Percentiles rank a stretch among this genome's conserved stretches.
phyloP scores from a whole-genome alignment of 768 basidiomycete genomes.

The Antrodiella citrinella region DNA sequence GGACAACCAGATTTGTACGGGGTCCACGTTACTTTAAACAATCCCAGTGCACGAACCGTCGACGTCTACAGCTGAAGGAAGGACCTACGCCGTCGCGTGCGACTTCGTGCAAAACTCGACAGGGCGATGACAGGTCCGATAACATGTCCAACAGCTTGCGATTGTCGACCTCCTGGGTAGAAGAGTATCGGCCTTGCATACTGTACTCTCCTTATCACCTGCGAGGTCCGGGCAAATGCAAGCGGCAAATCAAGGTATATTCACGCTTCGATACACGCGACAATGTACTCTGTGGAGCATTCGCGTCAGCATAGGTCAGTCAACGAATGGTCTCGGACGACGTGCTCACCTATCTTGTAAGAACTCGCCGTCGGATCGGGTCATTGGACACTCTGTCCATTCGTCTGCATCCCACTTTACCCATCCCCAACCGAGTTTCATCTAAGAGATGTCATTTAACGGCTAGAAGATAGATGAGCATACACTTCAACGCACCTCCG shows the following conservation, averaged over 20 bases:
- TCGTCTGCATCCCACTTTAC: constrained; percentile 46
- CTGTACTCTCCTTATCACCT: too few species aligned
- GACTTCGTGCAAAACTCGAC: too few species aligned
- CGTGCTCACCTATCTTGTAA: constrained; percentile 38
- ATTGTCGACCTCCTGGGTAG: too few species aligned
- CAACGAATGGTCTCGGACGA: neutral
- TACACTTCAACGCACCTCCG: constrained; percentile 38
- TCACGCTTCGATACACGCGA: constrained; percentile 42
- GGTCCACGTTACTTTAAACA: too few species aligned
- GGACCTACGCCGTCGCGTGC: too few species aligned
- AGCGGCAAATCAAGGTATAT: constrained; percentile 16
- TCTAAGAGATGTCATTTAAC: constrained; percentile 32
- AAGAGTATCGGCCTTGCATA: too few species aligned
- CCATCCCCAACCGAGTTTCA: constrained; percentile 65
- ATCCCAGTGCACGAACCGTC: too few species aligned
- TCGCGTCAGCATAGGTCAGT: neutral
- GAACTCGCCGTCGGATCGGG: constrained; percentile 34
- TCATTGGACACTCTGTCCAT: constrained; percentile 37
- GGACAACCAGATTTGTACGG: too few species aligned
- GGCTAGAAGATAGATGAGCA: neutral
- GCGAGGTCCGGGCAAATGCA: too few species aligned
- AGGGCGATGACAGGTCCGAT: too few species aligned
- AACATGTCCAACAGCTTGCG: too few species aligned
- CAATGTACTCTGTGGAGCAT: constrained; percentile 36
- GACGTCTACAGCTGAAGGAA: too few species aligned